Evolutionary conservation across 129 eudicot genomes (phyloP), one percentile per base, ranked within the genome.

Genomic region (Pittosporum tobira): DNA sequence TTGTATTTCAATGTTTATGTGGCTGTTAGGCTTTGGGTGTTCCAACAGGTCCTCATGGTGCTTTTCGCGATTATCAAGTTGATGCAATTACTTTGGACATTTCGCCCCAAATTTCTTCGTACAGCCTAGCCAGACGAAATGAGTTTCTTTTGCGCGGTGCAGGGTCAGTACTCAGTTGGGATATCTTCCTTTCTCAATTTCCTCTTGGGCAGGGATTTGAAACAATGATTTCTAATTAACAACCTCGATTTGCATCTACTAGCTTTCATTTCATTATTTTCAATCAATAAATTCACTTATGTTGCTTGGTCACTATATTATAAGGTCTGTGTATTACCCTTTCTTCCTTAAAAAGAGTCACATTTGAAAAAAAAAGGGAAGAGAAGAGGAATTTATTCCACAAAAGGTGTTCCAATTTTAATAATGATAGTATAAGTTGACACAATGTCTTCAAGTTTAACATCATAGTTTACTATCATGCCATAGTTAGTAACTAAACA

Each of bases 11-110:
- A 30, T 49, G 25, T 71, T 16, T 50, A 20, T 67, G 57, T 61
- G 52, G 20, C 38, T 61, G 55, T 70, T 60, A 93, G 99, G 99
- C 96, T 15, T 68, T 87, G 56, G 99, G 99, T 57, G 66, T 93
- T 74, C 99, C 99, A 28, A 93, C 96, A 4, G 99, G 99, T 64
- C 76, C 96, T 29, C 99, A 93, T 77, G 99, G 94, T 37, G 96
- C 96, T 72, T 93, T 93, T 49, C 94, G 96, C 48, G 96, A 93
- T 87, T 93, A 93, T 80, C 99, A 93, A 75, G 76, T 93, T 74
- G 99, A 93, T 71, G 94, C 99, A 20, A 73, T 93, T 44, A 93
- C 99, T 36, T 62, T 93, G 77, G 88, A 77, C 71, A 62, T 91
- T 57, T 77, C 90, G 62, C 71, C 80, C n/a, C 76, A 55, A 64